A percentile compares a stretch with the other conserved stretches of the same genome.
Evolutionary conservation across 768 basidiomycete species (phyloP).

Genomic region (Pilatotrama ljubarskyi): DNA sequence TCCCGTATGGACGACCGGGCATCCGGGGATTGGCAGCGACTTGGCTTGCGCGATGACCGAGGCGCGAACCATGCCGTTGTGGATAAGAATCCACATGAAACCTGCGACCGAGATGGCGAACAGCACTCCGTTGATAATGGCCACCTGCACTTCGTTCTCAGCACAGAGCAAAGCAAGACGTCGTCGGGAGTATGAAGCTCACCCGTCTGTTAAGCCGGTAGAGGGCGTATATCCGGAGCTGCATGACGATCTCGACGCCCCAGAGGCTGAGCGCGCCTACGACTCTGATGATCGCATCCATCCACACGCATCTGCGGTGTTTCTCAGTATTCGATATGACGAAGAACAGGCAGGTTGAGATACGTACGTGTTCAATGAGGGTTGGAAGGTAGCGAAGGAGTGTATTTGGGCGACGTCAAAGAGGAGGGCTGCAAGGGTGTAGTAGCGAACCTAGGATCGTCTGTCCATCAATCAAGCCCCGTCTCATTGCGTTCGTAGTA

Average conservation of each 20-base stretch:
- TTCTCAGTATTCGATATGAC: neutral
- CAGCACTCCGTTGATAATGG: conserved; percentile 39
- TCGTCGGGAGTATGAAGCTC: conserved; percentile 28
- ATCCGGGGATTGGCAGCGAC: conserved; percentile 42
- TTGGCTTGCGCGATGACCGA: conserved; percentile 39
- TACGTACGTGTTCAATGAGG: conserved; percentile 34
- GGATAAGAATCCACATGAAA: conserved; percentile 43
- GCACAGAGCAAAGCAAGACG: no score
- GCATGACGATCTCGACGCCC: conserved; percentile 52
- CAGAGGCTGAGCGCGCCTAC: conserved; percentile 47
- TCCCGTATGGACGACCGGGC: conserved; percentile 42
- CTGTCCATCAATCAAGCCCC: neutral
- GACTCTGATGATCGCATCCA: conserved; percentile 44
- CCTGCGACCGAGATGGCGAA: conserved; percentile 43
- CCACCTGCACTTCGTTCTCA: conserved; percentile 22
- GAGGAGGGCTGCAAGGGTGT: conserved; percentile 43
- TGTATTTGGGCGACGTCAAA: conserved; percentile 50
- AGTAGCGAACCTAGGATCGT: conserved; percentile 44
- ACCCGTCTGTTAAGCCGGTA: conserved; percentile 43
- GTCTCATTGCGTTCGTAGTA: neutral
- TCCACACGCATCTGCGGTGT: conserved; percentile 41
- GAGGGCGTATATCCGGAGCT: conserved; percentile 46
- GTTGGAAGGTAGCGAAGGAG: conserved; percentile 10
- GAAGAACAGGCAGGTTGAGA: neutral
- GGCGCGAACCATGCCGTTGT: conserved; percentile 38